These are phyloP conservation scores for Nemania abortiva DNA, from an alignment of 2,329 filamentous ascomycete genomes.

Conservation along the genomic window DNA sequence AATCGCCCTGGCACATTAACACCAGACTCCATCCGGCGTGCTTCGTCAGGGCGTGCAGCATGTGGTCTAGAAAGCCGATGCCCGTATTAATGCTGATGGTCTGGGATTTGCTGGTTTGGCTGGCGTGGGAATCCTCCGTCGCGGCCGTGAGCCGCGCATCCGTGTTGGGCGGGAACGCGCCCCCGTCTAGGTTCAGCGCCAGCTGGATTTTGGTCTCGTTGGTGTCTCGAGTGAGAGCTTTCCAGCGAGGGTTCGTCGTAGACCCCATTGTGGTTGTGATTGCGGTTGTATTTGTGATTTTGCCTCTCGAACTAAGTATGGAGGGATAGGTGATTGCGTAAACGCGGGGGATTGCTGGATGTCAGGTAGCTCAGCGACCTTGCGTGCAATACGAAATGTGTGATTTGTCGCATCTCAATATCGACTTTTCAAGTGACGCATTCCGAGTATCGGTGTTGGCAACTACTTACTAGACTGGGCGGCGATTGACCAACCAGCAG, in stretches of 20 bases:
- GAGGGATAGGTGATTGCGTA: neutral
- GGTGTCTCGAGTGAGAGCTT: slow-evolving; percentile 86
- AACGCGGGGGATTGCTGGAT: neutral
- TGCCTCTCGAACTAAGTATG: neutral
- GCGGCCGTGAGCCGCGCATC: slow-evolving; percentile 66
- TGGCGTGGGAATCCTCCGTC: slow-evolving; percentile 77
- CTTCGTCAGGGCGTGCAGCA: slow-evolving; percentile 96
- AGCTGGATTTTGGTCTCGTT: slow-evolving; percentile 98
- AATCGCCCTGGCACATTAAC: slow-evolving; percentile 85
- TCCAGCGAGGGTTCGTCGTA: slow-evolving; percentile 67
- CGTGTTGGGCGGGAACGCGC: slow-evolving; percentile 75
- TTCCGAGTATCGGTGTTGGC: slow-evolving; percentile 34
- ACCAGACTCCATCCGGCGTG: slow-evolving; percentile 94
- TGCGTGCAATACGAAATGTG: neutral
- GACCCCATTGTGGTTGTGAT: slow-evolving; percentile 51
- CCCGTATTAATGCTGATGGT: slow-evolving; percentile 90
- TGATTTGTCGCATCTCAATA: neutral
- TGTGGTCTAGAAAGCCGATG: slow-evolving; percentile 98
- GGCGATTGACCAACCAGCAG: slow-evolving; percentile 46
- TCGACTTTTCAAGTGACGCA: slow-evolving; percentile 25
- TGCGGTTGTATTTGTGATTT: slow-evolving; percentile 6
- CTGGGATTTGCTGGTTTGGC: slow-evolving; percentile 85
- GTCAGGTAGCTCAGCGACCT: neutral
- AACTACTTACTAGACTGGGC: neutral
- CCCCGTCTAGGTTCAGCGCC: slow-evolving; percentile 93